Base-by-base conservation (phyloP, 768 basidiomycete species). In the Neoboletus brunneissimus region DNA sequence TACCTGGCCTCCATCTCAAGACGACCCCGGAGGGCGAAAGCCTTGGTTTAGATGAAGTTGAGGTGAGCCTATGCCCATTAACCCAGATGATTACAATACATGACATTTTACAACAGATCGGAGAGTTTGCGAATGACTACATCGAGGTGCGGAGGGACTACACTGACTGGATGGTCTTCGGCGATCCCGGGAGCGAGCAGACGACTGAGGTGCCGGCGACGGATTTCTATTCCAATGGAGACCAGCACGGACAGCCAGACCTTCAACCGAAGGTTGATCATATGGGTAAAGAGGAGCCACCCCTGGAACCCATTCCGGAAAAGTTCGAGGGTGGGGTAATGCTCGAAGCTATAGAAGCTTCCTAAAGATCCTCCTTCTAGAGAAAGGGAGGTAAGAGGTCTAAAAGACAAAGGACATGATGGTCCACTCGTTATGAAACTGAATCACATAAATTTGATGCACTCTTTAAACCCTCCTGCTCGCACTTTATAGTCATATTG, bases 71-170 rank as follows among this genome's bases (percentile, higher is more conserved):
- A 12, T 31, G 32, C 5, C 22, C 18, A 12, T 50, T 46, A 1
- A 27, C 46, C 25, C 29, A 18, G 18, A 13, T 43, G 37, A 37
- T 3, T 11, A 52, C 45, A 29, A 5, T n/a, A 27, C 16, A 35
- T 56, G 27, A 59, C 16, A 7, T 2, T 44, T 57, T 52, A 18
- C 18, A 11, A 34, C 51, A 87, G 83, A 84, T 86, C 38, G 85
- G 86, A 50, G 86, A 87, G 63, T 87, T 86, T 55, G 86, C 85
- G 15, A 82, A 75, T 20, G 86, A 87, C 60, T 87, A 86, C 58
- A 84, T 85, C 55, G 84, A 90, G 66, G 77, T 87, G 20, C 84
- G 84, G 44, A 80, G 88, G 49, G 82, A 88, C 64, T 86, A 80
- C 62, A 73, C 76, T 18, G 84, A 86, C 62, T 82, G 79, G 74